phyloP scores from a whole-genome alignment of 495 filamentous ascomycete genomes.

The Cladorrhinum samala region DNA sequence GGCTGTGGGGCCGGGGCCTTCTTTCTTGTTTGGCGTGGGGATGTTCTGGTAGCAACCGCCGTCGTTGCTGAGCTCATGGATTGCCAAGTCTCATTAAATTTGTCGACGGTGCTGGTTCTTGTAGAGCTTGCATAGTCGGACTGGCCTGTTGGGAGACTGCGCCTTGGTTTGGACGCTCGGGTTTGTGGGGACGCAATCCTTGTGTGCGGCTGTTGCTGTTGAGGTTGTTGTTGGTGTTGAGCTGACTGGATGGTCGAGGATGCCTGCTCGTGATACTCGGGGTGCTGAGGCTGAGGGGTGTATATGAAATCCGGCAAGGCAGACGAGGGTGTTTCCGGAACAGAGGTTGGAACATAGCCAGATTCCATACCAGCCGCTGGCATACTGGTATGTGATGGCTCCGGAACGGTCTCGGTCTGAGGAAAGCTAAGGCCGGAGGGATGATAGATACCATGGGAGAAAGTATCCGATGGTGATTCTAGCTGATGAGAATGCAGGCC shows the following conservation, averaged over 20 bases:
- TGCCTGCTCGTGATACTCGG: not conserved
- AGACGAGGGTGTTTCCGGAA: conserved; percentile 5
- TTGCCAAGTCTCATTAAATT: conserved; percentile 12
- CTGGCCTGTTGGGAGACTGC: conserved; percentile 5
- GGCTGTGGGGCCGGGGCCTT: conserved; percentile 11
- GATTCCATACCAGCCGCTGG: conserved; percentile 6
- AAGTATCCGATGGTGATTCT: conserved; percentile 13
- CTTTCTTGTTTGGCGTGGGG: conserved; percentile 16
- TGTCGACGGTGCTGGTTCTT: not conserved
- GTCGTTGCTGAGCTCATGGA: conserved; percentile 7
- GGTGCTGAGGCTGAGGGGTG: conserved; percentile 2
- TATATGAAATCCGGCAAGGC: conserved; percentile 9
- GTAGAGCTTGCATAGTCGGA: not conserved
- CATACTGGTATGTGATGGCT: conserved; percentile 4
- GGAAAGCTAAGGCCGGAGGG: conserved; percentile 19
- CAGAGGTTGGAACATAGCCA: conserved; percentile 8
- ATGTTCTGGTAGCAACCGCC: conserved; percentile 6
- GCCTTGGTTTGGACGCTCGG: not conserved
- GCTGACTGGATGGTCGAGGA: not conserved
- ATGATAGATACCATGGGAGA: conserved; percentile 15
- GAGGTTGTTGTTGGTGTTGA: not conserved
- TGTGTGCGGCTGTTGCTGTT: not conserved
- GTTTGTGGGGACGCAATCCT: not conserved
- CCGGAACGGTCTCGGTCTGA: not conserved
- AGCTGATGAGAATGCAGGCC: conserved; percentile 7